Base-by-base conservation (phyloP, 306 rosid genomes). In the Datisca glomerata region DNA sequence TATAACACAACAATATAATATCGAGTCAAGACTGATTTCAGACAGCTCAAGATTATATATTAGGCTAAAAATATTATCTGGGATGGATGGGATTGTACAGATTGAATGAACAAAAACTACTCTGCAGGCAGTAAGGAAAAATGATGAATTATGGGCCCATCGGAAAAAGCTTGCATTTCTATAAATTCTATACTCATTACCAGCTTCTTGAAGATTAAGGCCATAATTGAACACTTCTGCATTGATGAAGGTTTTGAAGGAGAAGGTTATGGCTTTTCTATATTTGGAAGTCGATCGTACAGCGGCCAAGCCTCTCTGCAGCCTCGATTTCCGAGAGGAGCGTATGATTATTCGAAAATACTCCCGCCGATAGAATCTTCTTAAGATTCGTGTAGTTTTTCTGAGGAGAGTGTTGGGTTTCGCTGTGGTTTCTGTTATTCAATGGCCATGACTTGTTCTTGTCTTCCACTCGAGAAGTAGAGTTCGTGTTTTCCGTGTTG, bases 231-330 rank as follows among this genome's bases (percentile, higher is more conserved):
- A n/a, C n/a, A n/a, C n/a, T 42, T 4, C 1, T 3, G 51, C 42
- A 40, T 32, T 12, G 17, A 18, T 22, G 25, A 24, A 41, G 41
- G 21, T 45, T 25, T 38, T 12, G 7, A 49, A 22, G 22, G 8
- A 24, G 35, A 43, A 11, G 16, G 63, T 19, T 21, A 44, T 11
- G 40, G 20, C 41, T 13, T 10, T 7, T 43, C 49, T 40, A 76
- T 60, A 81, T 70, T 50, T 73, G 79, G 65, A 78, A 81, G 66
- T 86, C 94, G 61, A 86, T 66, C 43, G 62, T 57, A 53, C 77
- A 76, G 51, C 66, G 71, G 45, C 83, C 73, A 45, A 67, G 42
- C 46, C 53, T 55, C 64, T 78, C 80, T 55, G 91, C 85, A 18
- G 60, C 66, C 59, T 69, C 77, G 49, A 78, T 59, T 22, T 72